A percentile compares a stretch with the other conserved stretches of the same genome.
Evolutionary conservation across 1,139 yeast species (phyloP).

Genomic region (Yamadazyma aaseri): DNA sequence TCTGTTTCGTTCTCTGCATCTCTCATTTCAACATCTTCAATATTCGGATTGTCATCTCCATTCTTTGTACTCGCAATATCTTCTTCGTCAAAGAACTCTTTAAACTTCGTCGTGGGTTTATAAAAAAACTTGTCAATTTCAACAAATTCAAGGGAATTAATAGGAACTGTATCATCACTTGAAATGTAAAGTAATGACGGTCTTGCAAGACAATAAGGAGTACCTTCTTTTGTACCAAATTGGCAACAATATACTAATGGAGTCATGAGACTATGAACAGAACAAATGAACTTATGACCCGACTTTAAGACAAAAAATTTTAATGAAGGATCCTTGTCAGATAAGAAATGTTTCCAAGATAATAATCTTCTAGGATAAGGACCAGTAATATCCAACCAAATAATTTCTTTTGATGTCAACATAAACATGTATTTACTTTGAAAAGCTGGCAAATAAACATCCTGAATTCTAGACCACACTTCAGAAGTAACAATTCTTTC

Average conservation of each 20-base stretch:
- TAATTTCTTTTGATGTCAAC: conserved; percentile 61
- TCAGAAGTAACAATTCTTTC: conserved; percentile 47
- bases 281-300: conserved; percentile 27
- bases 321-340: conserved; percentile 55
- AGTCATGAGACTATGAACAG: conserved; percentile 40
- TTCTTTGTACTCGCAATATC: not conserved
- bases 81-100: conserved; percentile 1
- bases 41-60: no score
- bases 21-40: not conserved
- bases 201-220: conserved; percentile 28
- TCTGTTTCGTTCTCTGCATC: not conserved
- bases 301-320: conserved; percentile 30
- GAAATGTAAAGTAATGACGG: conserved; percentile 14
- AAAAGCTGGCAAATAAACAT: conserved; percentile 26
- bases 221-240: conserved; percentile 37
- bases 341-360: conserved; percentile 70
- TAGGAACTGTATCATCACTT: conserved; percentile 11
- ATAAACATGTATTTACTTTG: conserved; percentile 31
- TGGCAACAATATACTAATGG: conserved; percentile 44
- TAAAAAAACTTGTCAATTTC: conserved; percentile 11
- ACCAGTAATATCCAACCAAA: conserved; percentile 38
- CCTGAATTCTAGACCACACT: conserved; percentile 57
- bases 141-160: conserved; percentile 12
- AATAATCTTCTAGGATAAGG: conserved; percentile 38
- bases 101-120: conserved; percentile 1